Evolutionary conservation across 805 yeast species (phyloP).

Genomic region (Teunomyces lycoperdinae): DNA sequence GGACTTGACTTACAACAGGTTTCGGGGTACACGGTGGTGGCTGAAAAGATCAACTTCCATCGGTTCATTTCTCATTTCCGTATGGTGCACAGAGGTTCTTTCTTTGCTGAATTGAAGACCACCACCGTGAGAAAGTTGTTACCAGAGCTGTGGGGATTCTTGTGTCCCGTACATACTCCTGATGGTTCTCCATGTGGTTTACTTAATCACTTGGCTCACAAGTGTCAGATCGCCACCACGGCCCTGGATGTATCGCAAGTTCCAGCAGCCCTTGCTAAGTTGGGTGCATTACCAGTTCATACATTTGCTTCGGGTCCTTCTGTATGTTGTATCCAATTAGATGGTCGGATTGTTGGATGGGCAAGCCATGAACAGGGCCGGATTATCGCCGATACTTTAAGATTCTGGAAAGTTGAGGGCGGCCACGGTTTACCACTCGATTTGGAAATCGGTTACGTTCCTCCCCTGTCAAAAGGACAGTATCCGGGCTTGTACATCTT

Average conservation of each 20-base stretch:
- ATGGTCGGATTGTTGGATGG: slow-evolving; percentile 93
- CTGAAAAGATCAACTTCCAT: slow-evolving; percentile 95
- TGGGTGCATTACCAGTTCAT: slow-evolving; percentile 82
- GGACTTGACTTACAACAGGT: slow-evolving; percentile 98
- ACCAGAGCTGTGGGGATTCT: slow-evolving; percentile 98
- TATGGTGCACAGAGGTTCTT: slow-evolving; percentile 99
- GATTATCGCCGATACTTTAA: slow-evolving; percentile 81
- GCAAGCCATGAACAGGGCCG: slow-evolving; percentile 85
- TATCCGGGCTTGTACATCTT: slow-evolving; percentile 93
- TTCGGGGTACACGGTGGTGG: slow-evolving; percentile 97
- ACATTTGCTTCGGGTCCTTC: slow-evolving; percentile 85
- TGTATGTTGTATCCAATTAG: slow-evolving; percentile 86
- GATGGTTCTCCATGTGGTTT: slow-evolving; percentile 99
- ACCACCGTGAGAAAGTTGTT: slow-evolving; percentile 94
- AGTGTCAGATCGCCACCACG: slow-evolving; percentile 80
- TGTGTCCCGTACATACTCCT: slow-evolving; percentile 98
- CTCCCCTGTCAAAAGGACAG: slow-evolving; percentile 94
- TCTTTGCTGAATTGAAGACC: slow-evolving; percentile 96
- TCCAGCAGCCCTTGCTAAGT: slow-evolving; percentile 58
- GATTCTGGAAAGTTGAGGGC: slow-evolving; percentile 91
- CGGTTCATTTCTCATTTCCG: slow-evolving; percentile 97
- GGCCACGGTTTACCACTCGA: slow-evolving; percentile 74
- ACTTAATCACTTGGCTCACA: slow-evolving; percentile 93
- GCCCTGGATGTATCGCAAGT: slow-evolving; percentile 72
- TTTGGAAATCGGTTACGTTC: slow-evolving; percentile 92